phyloP scores from a whole-genome alignment of 2,329 filamentous ascomycete genomes.

The Elsinoe necatrix region DNA sequence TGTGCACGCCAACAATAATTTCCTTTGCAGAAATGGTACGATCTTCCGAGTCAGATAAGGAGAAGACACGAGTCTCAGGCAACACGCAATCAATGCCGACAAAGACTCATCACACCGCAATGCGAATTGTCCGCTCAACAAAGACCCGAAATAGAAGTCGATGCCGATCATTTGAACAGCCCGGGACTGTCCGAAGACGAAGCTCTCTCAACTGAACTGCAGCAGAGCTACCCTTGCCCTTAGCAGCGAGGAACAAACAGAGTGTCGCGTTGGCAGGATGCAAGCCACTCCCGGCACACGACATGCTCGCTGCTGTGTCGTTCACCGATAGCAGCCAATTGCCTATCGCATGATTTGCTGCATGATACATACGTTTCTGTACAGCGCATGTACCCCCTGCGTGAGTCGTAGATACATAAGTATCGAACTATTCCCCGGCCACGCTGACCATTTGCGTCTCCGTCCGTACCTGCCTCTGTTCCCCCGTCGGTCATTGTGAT shows the following conservation, averaged over 20 bases:
- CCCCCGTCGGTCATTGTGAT: background rate
- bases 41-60: slow-evolving; percentile 7
- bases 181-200: background rate
- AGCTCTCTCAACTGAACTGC: background rate
- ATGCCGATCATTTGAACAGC: slow-evolving; percentile 2
- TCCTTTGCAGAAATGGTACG: slow-evolving; percentile 2
- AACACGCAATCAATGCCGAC: background rate
- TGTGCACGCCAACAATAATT: background rate
- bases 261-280: background rate
- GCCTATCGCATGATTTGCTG: slow-evolving; percentile 3
- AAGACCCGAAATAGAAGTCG: slow-evolving; percentile 13
- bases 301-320: background rate
- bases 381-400: slow-evolving; percentile 7
- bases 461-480: background rate
- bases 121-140: slow-evolving; percentile 11
- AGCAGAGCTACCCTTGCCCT: too few relatives aligned
- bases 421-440: background rate
- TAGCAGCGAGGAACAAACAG: background rate
- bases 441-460: background rate
- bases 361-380: background rate
- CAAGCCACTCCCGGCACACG: slow-evolving; percentile 2
- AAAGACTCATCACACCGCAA: background rate
- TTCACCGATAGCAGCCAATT: slow-evolving; percentile 8
- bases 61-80: background rate
- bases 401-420: slow-evolving; percentile 9